Evolutionary conservation across 2,329 filamentous ascomycete species (phyloP), one percentile per base, ranked within the genome.

Genomic region (Penicillium expansum): DNA sequence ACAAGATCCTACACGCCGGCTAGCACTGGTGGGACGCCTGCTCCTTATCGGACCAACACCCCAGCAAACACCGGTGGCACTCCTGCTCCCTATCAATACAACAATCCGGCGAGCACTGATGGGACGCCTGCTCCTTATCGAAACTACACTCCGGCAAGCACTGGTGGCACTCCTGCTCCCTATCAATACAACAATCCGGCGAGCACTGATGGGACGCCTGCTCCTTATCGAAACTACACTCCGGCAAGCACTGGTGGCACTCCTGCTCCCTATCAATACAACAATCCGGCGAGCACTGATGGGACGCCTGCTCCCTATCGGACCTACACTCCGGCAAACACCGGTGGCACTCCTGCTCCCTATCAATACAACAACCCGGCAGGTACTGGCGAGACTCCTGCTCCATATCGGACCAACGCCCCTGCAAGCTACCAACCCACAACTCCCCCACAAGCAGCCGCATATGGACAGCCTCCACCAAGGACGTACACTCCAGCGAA

Each of bases 401-500:
- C 20, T n/a, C 52, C 56, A 27, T 52, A 51, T 55, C 52, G 58
- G 5, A 52, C 57, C 3, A 51, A 62, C 18, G 62, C 56, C 13
- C 60, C 69, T 0, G 61, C 64, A 18, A 65, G 53, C 39, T 57
- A 56, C 37, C 22, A 51, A 4, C 27, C 55, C n/a, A 59, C 56
- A 16, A 57, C 62, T 10, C 56, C 54, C 9, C 52, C 60, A 22
- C 56, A 54, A 53, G 4, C 38, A 13, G 48, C 22, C 24, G 14
- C 49, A 18, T 37, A 50, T 18, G 44, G 42, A 11, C 60, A 43
- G 22, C 50, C 57, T 1, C 50, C 58, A 10, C 43, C 38, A 2
- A 54, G 66, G 43, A 60, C 55, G 0, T 62, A 62, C 38, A 59
- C 64, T 7, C 61, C 64, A 10, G 53, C 60, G 33, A 60, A 39